Evolutionary conservation across 345 rosid genomes (phyloP).

Genomic region (Syzygium aromaticum): DNA sequence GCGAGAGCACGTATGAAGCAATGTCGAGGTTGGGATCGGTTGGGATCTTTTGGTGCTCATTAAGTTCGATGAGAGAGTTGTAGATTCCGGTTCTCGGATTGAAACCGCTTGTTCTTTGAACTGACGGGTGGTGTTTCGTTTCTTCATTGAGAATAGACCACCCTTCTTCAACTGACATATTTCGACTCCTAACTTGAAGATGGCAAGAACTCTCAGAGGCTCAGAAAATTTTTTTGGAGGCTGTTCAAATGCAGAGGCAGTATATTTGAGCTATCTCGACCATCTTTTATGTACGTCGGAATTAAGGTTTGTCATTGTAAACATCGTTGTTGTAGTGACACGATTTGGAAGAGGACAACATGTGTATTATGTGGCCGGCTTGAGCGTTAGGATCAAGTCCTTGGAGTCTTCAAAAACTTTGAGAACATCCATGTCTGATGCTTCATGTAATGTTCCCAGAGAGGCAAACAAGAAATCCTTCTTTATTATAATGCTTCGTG

Average conservation of each 20-base stretch:
- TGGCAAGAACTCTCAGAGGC: neutral
- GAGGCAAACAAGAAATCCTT: neutral
- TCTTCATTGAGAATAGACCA: slow-evolving; percentile 1
- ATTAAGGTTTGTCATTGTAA: neutral
- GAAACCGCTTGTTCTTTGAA: slow-evolving; percentile 18
- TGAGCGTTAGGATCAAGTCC: neutral
- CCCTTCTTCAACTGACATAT: slow-evolving; percentile 13
- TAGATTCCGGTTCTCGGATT: slow-evolving; percentile 30
- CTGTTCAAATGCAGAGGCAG: neutral
- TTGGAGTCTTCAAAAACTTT: neutral
- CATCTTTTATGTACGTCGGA: neutral
- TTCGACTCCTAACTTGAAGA: neutral
- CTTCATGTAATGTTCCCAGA: neutral
- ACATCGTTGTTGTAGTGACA: neutral
- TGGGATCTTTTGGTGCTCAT: slow-evolving; percentile 22
- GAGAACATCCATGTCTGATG: neutral
- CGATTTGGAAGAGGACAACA: neutral
- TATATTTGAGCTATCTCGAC: neutral
- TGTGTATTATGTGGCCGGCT: neutral
- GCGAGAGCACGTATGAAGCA: slow-evolving; percentile 28
- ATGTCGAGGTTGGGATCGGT: slow-evolving; percentile 21
- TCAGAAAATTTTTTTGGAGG: neutral
- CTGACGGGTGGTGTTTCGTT: neutral
- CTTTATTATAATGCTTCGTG: neutral
- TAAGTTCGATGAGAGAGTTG: slow-evolving; percentile 22